Evolutionary conservation across 2,329 filamentous ascomycete species (phyloP), one percentile per base, ranked within the genome.

Genomic region (Dothidotthia symphoricarpi): DNA sequence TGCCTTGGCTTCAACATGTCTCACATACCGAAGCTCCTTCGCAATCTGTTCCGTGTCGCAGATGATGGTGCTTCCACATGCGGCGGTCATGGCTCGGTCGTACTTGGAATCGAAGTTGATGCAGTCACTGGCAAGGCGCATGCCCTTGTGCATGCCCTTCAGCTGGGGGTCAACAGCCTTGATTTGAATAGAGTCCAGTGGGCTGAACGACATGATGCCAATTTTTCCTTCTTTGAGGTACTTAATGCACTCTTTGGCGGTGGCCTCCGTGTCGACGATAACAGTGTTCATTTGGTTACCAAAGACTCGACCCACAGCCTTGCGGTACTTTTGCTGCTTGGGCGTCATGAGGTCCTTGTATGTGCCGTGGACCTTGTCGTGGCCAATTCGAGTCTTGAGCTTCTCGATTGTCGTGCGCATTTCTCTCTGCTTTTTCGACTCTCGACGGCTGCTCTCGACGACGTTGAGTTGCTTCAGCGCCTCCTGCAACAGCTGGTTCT

Each of bases 131-230:
- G 91, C 94, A 41, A 96, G 78, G 6, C 91, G 82, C 67, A 83
- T 82, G 30, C 86, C 88, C 26, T 87, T 86, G 38, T 87, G 78
- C 64, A 95, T 85, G 17, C 89, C 88, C 69, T 96, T 96, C 50
- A 98, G 75, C 43, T 88, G 90, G 4, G 88, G 86, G 63, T 95
- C 95, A 42, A 93, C 81, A 9, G 88, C 83, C 64, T 88, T 90
- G 61, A 96, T 90, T 60, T 97, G 94, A 65, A 98, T 95, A 35
- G 95, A 96, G 72, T 98, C 93, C 13, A 98, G 76, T 1, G 93
- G 93, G 47, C 97, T 90, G 66, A 98, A 97, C 1, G 88, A 96
- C 69, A 93, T 88, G 41, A 90, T 88, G 6, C 86, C 80, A 36
- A 86, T 83, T 39, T 88, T 83, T 62, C 96, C 88, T 49, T 95